Base-by-base conservation (phyloP, 2,329 filamentous ascomycete species). In the Cladophialophora chaetospira region DNA sequence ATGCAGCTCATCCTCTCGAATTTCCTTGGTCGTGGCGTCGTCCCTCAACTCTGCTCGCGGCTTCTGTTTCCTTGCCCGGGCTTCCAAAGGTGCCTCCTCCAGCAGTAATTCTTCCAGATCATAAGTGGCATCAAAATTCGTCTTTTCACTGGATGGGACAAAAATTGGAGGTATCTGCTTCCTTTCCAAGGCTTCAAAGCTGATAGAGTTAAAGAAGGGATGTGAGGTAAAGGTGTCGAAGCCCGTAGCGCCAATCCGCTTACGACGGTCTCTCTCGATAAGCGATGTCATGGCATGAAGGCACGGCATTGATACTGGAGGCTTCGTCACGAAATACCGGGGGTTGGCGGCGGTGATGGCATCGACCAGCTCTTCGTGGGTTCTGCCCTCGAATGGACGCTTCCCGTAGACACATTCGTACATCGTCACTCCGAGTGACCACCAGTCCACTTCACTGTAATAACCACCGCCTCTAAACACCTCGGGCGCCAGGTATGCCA, bases 331-430 rank as follows among this genome's bases (percentile, higher is more conserved):
- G n/a, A 90, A 93, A 70, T 90, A 97, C 67, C 89, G 91, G 3
- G 92, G 91, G 61, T 85, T 86, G 10, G 87, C 90, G 67, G 86
- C 89, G 65, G 88, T 84, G 68, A 99, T 95, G 63, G 90, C 85
- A 61, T 86, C 84, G 65, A 88, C 88, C 46, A 99, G 79, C 5
- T 85, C 84, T 53, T 90, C 86, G 70, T 97, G 91, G 45, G 86
- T 92, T 66, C 87, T 90, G 51, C 91, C 93, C 69, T 97, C 91
- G 64, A 97, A 99, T 19, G 94, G 94, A 67, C 94, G 85, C 90
- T 96, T 97, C 77, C 95, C 96, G 77, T 97, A 99, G 64, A 99
- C 97, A 81, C 94, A 97, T 73, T 99, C 94, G 73, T 97, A 99
- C 73, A 97, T 97, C n/a, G 96, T 82, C 43, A 99, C 94, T 46